Evolutionary conservation across 345 rosid genomes (phyloP).

Genomic region (Rhizophora mangle): DNA sequence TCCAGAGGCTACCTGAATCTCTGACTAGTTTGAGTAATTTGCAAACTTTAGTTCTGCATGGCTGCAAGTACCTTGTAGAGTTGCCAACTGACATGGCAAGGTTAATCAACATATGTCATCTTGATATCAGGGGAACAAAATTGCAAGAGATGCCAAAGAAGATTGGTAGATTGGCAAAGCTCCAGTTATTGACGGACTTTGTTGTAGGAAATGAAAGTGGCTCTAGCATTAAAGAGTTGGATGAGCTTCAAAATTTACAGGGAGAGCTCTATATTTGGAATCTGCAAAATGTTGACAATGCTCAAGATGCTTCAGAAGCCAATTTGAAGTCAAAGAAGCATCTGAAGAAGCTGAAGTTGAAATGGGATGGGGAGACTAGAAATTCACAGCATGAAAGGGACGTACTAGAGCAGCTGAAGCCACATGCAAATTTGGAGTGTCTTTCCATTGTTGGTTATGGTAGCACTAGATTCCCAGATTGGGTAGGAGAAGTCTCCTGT

Average conservation of each 20-base stretch:
- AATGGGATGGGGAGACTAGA: background rate
- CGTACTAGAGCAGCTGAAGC: background rate
- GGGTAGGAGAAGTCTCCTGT: background rate
- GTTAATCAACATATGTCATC: background rate
- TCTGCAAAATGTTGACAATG: conserved; percentile 2
- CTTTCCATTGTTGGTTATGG: background rate
- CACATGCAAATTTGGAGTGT: background rate
- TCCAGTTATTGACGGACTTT: background rate
- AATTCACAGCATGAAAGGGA: conserved; percentile 1
- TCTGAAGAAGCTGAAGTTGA: background rate
- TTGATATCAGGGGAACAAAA: conserved; percentile 4
- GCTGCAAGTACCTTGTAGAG: background rate
- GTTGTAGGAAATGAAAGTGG: background rate
- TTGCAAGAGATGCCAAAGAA: background rate
- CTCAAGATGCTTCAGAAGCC: background rate
- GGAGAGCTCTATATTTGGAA: background rate
- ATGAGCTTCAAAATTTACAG: background rate
- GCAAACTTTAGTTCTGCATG: background rate
- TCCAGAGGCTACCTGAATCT: background rate
- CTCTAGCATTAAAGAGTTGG: background rate
- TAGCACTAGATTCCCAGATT: conserved; percentile 3
- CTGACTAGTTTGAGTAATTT: background rate
- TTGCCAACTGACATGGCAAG: background rate
- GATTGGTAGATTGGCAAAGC: background rate
- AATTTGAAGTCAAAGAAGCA: background rate